phyloP scores from a whole-genome alignment of 108 stramenopile genomes.

The Schizochytrium sp. region DNA sequence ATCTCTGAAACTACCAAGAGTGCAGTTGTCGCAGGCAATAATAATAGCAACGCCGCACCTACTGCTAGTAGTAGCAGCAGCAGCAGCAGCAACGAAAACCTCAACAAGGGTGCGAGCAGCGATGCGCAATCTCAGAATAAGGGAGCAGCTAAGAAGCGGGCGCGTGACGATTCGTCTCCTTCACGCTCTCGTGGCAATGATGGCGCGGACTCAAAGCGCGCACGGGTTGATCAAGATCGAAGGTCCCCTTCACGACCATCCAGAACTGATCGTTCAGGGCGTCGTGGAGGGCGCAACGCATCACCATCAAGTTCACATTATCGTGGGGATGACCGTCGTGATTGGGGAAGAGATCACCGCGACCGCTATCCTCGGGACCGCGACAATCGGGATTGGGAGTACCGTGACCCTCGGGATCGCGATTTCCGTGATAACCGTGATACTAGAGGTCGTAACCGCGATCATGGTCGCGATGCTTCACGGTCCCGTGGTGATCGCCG shows the following conservation, averaged over 20 bases:
- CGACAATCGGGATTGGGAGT: background rate
- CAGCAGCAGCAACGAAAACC: background rate
- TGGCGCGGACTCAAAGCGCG: background rate
- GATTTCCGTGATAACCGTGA: conserved; percentile 3
- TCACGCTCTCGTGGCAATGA: background rate
- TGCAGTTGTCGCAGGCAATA: background rate
- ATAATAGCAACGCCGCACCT: background rate
- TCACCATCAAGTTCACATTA: background rate
- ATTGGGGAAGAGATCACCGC: background rate
- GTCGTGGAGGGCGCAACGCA: background rate
- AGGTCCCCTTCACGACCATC: background rate
- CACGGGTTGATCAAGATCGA: background rate
- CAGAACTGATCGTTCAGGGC: no score
- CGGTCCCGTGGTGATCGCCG: no score
- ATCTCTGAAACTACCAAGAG: background rate
- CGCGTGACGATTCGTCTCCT: background rate
- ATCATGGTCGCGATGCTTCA: background rate
- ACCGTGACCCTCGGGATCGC: conserved; percentile 21
- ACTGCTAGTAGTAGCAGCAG: background rate
- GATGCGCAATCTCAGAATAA: background rate
- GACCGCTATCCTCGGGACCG: conserved; percentile 13
- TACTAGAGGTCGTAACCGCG: background rate
- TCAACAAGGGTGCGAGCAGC: background rate
- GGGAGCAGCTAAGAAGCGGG: background rate
- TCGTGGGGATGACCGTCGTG: background rate